Base-by-base conservation (phyloP, 2,329 filamentous ascomycete species). In the Paraphoma chrysanthemicola region DNA sequence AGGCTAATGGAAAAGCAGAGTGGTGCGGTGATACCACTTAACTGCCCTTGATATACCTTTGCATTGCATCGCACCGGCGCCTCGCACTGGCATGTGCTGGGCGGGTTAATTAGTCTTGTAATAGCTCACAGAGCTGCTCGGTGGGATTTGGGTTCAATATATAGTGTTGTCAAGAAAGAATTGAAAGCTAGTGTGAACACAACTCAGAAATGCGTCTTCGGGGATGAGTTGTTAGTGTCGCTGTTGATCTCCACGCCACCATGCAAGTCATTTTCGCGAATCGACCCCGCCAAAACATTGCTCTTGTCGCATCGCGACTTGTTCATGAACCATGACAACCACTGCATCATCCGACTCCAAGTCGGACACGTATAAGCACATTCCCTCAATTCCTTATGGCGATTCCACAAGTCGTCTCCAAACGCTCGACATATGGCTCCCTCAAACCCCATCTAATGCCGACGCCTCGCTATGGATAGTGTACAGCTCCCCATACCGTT, bases 391-490 rank as follows among this genome's bases (percentile, higher is more conserved):
- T 39, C 66, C 69, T 7, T 77, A 77, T 64, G 68, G 61, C 38
- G 45, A 54, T 33, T 56, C 63, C 6, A 45, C 64, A 7, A 66
- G 67, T 39, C 64, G 50, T 11, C 74, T 81, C 17, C 79, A 81
- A 59, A 81, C 77, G 0, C 66, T 81, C 9, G 75, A 80, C 52
- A 54, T 80, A 33, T 81, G 76, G 69, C 73, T 81, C 1, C 78
- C 78, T 11, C 65, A 71, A 0, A 72, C 74, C 0, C 64, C 68
- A 14, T 66, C 59, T n/a, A 44, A 62, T 29, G 36, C 60, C 8
- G 42, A 59, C 2, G 42, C 55, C 6, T 60, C 69, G 11, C 51
- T 72, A 55, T 79, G 77, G 76, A 57, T 79, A 23, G 53, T 79
- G 72, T 75, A 67, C 59, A 67, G 2, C 23, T 43, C 33, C 39